Evolutionary conservation across 257 asterid species (phyloP), one percentile per base, ranked within the genome.

Genomic region (Rubia yunnanensis): DNA sequence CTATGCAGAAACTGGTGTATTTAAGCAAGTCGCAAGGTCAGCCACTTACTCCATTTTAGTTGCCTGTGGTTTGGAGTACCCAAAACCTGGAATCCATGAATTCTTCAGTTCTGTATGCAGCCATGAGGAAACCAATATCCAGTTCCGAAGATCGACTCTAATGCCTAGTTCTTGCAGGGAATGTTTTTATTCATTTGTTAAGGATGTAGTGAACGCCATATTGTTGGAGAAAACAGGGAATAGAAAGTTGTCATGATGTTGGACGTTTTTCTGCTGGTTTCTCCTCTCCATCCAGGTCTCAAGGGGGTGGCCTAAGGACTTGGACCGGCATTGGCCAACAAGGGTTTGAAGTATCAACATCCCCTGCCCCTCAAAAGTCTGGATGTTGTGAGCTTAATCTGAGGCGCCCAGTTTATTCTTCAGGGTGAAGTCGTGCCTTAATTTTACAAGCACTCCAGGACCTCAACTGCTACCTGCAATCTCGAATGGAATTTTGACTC

Each of bases 41-140:
- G 84, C 96, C 50, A 88, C 96, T 20, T 91, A 88, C 38, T 74
- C 85, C 55, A 82, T 88, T 65, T 62, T 88, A 63, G 91, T 77
- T 26, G 89, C 89, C 3, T 85, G 96, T 65, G 86, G 85, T 59
- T 66, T 80, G 80, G 94, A 88, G 82, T 76, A 73, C 14, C 80
- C 72, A 23, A 76, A 72, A 64, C 72, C 81, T 35, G 81, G 78
- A 59, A 38, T 39, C 36, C 71, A 66, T 68, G 56, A 72, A 24
- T 58, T 74, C 65, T 79, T 83, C 30, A 82, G 76, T 67, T 77
- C 72, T 3, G 27, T 32, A 7, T 88, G 96, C 70, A 28, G 72
- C 60, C 94, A 88, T 70, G 63, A 64, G 10, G 41, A 46, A 68
- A 79, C 76, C 63, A 64, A 50, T 66, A 58, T 34, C 62, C 76